Conservation (phyloP, 1,284 basidiomycete species). For the Ustilago crameri region DNA sequence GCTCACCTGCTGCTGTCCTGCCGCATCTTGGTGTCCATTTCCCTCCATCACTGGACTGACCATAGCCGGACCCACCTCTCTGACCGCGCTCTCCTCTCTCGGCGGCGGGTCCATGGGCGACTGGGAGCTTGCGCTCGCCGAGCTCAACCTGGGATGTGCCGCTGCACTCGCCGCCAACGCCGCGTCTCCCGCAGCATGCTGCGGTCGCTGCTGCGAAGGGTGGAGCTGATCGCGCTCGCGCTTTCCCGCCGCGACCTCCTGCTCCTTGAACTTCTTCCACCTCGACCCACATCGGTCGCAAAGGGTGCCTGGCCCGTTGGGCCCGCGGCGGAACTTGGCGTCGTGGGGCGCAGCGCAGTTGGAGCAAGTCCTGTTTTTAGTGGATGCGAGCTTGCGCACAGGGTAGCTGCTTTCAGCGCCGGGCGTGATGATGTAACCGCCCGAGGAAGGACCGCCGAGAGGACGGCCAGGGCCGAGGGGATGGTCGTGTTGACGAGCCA, state of each 20-base stretch:
- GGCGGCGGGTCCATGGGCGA: constrained; percentile 22
- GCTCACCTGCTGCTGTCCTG: neutral
- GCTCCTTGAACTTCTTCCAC: constrained; percentile 51
- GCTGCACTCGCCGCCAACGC: constrained; percentile 10
- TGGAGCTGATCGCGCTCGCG: too few relatives aligned
- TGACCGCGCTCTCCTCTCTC: neutral
- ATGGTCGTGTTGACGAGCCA: constrained; percentile 13
- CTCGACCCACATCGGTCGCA: constrained; percentile 53
- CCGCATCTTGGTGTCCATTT: neutral
- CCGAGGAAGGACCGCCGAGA: neutral
- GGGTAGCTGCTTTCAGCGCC: constrained; percentile 14
- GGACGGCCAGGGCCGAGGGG: neutral
- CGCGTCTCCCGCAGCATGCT: neutral
- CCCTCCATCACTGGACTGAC: constrained; percentile 12
- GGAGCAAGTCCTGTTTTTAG: constrained; percentile 52
- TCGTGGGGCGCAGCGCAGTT: constrained; percentile 52
- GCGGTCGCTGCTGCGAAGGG: neutral
- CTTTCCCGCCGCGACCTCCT: constrained; percentile 15
- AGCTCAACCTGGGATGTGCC: constrained; percentile 30
- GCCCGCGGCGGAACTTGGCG: constrained; percentile 48
- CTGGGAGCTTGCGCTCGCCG: constrained; percentile 22
- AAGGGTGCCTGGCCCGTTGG: constrained; percentile 50
- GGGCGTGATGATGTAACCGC: neutral
- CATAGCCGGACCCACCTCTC: neutral
- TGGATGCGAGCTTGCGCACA: constrained; percentile 50